Evolutionary conservation across 768 basidiomycete species (phyloP).

Genomic region (Bullera alba): DNA sequence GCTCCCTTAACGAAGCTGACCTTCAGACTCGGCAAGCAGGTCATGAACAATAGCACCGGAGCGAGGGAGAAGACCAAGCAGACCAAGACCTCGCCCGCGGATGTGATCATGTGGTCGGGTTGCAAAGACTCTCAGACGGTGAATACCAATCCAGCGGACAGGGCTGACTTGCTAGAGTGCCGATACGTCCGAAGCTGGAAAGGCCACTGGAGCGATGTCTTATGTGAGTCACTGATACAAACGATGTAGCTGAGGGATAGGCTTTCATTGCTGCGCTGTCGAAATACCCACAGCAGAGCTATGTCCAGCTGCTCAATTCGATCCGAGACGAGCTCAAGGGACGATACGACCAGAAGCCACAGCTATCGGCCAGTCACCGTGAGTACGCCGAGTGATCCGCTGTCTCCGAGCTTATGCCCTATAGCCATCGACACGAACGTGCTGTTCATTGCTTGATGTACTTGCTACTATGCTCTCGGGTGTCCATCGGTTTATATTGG

Average conservation of each 20-base stretch:
- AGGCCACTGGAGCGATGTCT: constrained; percentile 52
- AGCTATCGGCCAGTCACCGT: constrained; percentile 45
- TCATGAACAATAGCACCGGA: constrained; percentile 59
- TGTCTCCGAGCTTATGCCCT: not conserved
- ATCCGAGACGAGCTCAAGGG: constrained; percentile 46
- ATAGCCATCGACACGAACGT: constrained; percentile 45
- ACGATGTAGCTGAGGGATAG: too few species aligned
- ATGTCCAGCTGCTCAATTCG: constrained; percentile 45
- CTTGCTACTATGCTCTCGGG: too few species aligned
- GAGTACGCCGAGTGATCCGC: constrained; percentile 4
- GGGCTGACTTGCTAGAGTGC: constrained; percentile 35
- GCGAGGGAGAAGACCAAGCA: constrained; percentile 57
- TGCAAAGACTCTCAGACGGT: constrained; percentile 50
- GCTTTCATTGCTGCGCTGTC: constrained; percentile 46
- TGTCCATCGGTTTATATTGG: too few species aligned
- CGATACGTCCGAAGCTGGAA: constrained; percentile 49
- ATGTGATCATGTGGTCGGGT: constrained; percentile 55
- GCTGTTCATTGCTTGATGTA: constrained; percentile 41
- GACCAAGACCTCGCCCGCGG: constrained; percentile 69
- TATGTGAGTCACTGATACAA: constrained; percentile 43
- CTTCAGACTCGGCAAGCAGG: constrained; percentile 58
- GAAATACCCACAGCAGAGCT: constrained; percentile 46
- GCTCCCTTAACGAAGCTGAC: not conserved
- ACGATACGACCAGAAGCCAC: constrained; percentile 50
- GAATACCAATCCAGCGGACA: constrained; percentile 1